Evolutionary conservation across 306 rosid genomes (phyloP).

Genomic region (Cucumis hystrix): DNA sequence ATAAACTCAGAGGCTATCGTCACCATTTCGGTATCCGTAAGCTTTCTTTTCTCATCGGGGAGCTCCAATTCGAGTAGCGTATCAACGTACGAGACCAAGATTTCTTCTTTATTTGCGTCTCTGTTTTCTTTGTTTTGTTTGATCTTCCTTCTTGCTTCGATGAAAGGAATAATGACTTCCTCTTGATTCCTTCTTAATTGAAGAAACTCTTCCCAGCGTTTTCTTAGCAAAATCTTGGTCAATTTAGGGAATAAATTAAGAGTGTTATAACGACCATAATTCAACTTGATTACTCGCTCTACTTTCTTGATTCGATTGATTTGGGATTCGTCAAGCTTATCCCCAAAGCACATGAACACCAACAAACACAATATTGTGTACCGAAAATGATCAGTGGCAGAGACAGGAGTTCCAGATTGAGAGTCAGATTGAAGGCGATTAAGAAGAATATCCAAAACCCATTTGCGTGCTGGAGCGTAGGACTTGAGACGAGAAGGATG

Average conservation of each 20-base stretch:
- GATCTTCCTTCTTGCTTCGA: neutral
- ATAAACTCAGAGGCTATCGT: neutral
- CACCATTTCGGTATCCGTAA: neutral
- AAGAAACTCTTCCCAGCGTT: conserved; percentile 22
- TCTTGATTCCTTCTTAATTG: neutral
- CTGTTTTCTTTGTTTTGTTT: neutral
- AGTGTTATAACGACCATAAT: conserved; percentile 27
- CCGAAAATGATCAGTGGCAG: neutral
- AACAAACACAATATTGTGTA: neutral
- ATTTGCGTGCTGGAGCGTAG: neutral
- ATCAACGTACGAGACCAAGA: neutral
- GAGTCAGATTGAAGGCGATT: neutral
- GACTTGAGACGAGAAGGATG: too few species aligned
- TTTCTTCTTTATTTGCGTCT: neutral
- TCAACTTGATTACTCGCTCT: conserved; percentile 10
- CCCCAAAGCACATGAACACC: conserved; percentile 4
- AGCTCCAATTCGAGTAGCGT: neutral
- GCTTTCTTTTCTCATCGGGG: neutral
- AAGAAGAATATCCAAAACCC: conserved; percentile 7
- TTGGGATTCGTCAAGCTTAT: neutral
- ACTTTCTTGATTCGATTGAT: conserved; percentile 14
- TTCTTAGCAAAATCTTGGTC: conserved; percentile 25
- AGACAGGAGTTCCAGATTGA: neutral
- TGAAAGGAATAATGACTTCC: neutral
- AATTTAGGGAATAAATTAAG: conserved; percentile 27